Percentiles rank a stretch among this genome's conserved stretches.
These are phyloP conservation scores for Aspergillus sp. DNA, from an alignment of 2,329 filamentous ascomycete genomes.

Conservation along the genomic window DNA sequence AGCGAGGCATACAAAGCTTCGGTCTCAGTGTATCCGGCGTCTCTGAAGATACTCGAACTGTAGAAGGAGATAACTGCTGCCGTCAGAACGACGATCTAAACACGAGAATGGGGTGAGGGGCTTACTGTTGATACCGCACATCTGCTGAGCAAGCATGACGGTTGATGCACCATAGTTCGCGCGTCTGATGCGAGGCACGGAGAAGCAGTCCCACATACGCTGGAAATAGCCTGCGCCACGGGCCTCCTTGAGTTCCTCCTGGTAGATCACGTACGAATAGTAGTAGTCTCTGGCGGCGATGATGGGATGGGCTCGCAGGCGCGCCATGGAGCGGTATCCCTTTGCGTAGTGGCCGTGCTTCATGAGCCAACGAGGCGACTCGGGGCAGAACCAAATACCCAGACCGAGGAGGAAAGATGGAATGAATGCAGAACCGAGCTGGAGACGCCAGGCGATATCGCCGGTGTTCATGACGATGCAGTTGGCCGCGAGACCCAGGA, in stretches of 20 bases:
- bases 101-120: too few species aligned
- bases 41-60: conserved; percentile 56
- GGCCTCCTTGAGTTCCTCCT: conserved; percentile 42
- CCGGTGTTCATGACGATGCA: conserved; percentile 60
- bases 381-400: conserved; percentile 27
- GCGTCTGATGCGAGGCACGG: conserved; percentile 46
- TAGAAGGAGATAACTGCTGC: conserved; percentile 64
- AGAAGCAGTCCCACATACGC: conserved; percentile 27
- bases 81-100: background rate
- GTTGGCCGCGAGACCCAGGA: conserved; percentile 65
- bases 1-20: conserved; percentile 62
- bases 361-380: conserved; percentile 30
- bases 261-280: conserved; percentile 55
- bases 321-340: background rate
- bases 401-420: conserved; percentile 57
- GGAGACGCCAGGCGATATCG: conserved; percentile 59
- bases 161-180: conserved; percentile 66
- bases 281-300: conserved; percentile 61
- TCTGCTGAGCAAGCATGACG: conserved; percentile 72
- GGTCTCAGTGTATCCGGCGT: conserved; percentile 52
- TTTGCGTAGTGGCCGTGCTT: conserved; percentile 16
- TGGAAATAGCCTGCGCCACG: conserved; percentile 48
- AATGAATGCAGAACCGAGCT: conserved; percentile 63
- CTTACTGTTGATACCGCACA: conserved; percentile 54
- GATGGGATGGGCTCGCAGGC: conserved; percentile 18